Conservation (phyloP, 495 filamentous ascomycete species). For the Astrocystis sublimbata region DNA sequence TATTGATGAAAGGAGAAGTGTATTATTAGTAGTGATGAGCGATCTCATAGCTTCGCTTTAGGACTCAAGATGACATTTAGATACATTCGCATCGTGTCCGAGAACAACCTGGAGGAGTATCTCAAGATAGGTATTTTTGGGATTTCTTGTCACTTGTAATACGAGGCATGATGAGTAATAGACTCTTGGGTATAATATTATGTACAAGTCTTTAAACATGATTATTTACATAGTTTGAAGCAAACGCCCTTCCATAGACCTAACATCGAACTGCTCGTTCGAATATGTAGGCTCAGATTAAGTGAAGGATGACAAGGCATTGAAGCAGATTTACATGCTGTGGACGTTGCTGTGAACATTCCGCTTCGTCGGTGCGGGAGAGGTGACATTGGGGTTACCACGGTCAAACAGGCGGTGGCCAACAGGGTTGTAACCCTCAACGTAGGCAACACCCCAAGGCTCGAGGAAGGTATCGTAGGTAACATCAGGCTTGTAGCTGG, state of each 20-base stretch:
- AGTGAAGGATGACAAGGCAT: not conserved
- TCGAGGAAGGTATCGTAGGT: constrained; percentile 7
- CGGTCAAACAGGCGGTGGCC: constrained; percentile 8
- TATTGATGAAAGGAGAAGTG: constrained; percentile 59
- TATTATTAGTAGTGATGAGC: constrained; percentile 42
- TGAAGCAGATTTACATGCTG: not conserved
- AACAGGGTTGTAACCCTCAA: constrained; percentile 7
- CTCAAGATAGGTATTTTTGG: too few relatives aligned
- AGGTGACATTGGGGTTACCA: not conserved
- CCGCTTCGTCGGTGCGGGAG: not conserved
- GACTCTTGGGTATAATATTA: too few relatives aligned
- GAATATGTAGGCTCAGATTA: not conserved
- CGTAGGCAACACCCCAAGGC: constrained; percentile 8
- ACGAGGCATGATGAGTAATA: not conserved
- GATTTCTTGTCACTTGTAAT: too few relatives aligned
- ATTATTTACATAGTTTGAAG: not conserved
- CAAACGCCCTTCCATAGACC: not conserved
- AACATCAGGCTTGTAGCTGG: not conserved
- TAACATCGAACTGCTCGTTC: not conserved
- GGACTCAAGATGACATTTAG: too few relatives aligned
- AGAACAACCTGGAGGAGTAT: too few relatives aligned
- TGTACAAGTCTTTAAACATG: not conserved
- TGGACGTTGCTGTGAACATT: not conserved
- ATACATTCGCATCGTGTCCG: too few relatives aligned
- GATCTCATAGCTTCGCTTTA: not conserved